Percentiles rank a stretch among this genome's conserved stretches.
These are phyloP conservation scores for Striga hermonthica DNA, from an alignment of 305 asterid species.

Conservation along the genomic window DNA sequence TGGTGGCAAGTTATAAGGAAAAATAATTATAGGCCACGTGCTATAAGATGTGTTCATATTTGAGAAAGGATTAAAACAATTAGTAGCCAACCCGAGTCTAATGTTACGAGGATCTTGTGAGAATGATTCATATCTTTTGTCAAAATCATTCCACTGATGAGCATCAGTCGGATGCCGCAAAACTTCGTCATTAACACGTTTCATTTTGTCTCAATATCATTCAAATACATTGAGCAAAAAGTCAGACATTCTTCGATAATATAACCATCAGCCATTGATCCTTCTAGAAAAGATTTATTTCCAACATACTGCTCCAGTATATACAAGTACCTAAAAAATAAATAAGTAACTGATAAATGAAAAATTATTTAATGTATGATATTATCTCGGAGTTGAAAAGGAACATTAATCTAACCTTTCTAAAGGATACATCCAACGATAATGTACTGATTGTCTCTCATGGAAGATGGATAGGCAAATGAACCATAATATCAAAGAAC, in stretches of 20 bases:
- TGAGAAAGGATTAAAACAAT: not conserved
- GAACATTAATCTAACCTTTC: not conserved
- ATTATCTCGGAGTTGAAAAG: not conserved
- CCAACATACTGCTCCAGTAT: not conserved
- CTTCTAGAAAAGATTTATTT: not conserved
- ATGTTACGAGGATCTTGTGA: not conserved
- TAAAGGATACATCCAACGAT: conserved; percentile 2
- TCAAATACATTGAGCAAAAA: not conserved
- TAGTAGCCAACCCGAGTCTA: not conserved
- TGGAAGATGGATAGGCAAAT: not conserved
- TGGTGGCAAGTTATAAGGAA: not conserved
- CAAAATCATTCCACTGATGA: not conserved
- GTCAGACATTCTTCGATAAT: not conserved
- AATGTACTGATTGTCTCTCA: not conserved
- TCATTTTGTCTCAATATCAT: not conserved
- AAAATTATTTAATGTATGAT: too few relatives aligned
- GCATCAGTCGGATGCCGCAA: not conserved
- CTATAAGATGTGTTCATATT: conserved; percentile 1
- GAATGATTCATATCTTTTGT: not conserved
- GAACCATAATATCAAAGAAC: too few relatives aligned
- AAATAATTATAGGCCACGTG: not conserved
- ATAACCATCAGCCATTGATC: not conserved
- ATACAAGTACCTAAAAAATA: not conserved
- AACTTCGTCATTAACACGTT: not conserved
- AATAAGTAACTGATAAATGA: too few relatives aligned